Base-by-base conservation (phyloP, 2,329 filamentous ascomycete species). In the Exophiala dermatitidis region DNA sequence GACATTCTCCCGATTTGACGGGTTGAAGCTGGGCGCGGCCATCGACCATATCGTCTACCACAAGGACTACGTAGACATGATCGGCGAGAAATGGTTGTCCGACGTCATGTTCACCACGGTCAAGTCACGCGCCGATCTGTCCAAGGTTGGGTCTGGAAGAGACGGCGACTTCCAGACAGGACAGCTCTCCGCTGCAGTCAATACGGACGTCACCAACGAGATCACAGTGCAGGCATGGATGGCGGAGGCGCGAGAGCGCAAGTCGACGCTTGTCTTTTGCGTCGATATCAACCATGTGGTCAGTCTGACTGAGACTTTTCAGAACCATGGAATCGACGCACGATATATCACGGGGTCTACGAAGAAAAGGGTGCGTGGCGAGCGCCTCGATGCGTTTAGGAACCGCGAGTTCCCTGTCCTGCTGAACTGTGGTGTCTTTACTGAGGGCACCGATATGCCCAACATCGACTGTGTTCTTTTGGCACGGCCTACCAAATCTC, bases 31-130 rank as follows among this genome's bases (percentile, higher is more conserved):
- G 1, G 90, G 90, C 1, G 77, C 84, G 8, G 90, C 86, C 32
- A 93, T 97, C 63, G 91, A 97, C 63, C 86, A 95, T 65, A 95
- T 97, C 57, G 91, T 96, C 45, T 97, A 95, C 64, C 91, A 97
- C 69, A 93, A 90, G 61, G 83, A 88, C 64, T 89, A 86, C 58
- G 75, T 86, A 31, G 84, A 87, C 59, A 86, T 88, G 84, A 88
- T 96, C 56, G 83, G 84, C 33, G 89, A 94, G 53, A 90, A 93
- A 40, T 97, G 90, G 90, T 78, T 98, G 8, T 85, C 90, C 0
- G 82, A 93, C 66, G 87, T 95, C n/a, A 74, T 91, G 3, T 97
- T 98, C 70, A 97, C 93, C 0, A 97, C 93, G 0, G 90, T 97
- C 26, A 78, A 85, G 59, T 88, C 90, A 0, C 83, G 84, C 10